Base-by-base conservation (phyloP, 805 yeast genomes). In the Barnettozyma populi region DNA sequence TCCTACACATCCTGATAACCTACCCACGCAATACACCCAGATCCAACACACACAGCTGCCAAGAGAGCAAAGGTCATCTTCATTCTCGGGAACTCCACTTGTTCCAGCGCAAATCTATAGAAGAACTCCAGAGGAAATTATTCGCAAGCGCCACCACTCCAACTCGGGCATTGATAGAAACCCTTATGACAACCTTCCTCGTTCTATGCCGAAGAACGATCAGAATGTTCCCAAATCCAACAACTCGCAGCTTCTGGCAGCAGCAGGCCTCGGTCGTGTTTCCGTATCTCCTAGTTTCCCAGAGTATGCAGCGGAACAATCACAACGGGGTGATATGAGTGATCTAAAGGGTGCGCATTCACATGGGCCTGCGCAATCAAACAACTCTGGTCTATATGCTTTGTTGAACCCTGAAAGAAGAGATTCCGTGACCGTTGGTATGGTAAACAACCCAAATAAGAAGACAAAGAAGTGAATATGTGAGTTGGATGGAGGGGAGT, bases 381-480 rank as follows among this genome's bases (percentile, higher is more conserved):
- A 25, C 23, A 53, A 51, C 36, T 50, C 62, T 11, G 60, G 61
- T 16, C 60, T 60, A 14, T 53, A 57, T 44, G 60, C 62, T 1
- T 39, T 60, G 31, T 38, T 60, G 41, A 60, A 60, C 36, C 64
- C 62, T 21, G 61, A 51, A 25, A 57, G 57, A 29, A 29, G 32
- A 29, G 32, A 29, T 6, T 29, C 32, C 4, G 32, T 29, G 16
- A 14, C 32, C 5, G 32, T 29, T 16, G 32, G 32, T 13, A 14
- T 29, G 3, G 29, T 9, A 3, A 7, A 10, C 7, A 29, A 29
- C 32, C 32, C n/a, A 13, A 4, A 29, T 7, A 29, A 29, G 32
- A 29, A 29, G 16, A 11, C 32, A 6, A 29, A 29, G 16, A 29
- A 29, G 32, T 29, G 32, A 29, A 10, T 10, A 9, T 25, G 8